Conservation (phyloP, 1,284 basidiomycete species). For the Xanthoconium separans region DNA sequence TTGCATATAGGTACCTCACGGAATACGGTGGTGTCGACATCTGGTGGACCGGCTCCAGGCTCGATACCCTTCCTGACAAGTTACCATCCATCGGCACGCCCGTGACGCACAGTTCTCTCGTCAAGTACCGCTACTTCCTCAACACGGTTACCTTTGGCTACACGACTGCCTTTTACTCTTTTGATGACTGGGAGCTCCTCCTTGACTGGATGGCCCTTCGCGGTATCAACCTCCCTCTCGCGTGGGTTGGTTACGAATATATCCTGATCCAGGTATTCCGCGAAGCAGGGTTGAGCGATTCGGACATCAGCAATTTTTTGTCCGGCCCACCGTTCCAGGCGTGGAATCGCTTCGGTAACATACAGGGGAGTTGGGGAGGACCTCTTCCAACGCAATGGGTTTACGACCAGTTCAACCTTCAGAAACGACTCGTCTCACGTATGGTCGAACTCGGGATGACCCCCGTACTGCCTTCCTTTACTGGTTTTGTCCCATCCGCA, state of each 20-base stretch:
- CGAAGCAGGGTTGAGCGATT: constrained; percentile 38
- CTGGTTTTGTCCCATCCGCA: constrained; percentile 42
- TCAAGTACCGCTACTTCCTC: constrained; percentile 42
- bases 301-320: constrained; percentile 37
- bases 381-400: constrained; percentile 39
- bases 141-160: constrained; percentile 48
- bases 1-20: constrained; percentile 37
- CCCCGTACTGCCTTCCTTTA: constrained; percentile 44
- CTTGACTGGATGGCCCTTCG: constrained; percentile 47
- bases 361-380: constrained; percentile 42
- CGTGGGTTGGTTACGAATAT: constrained; percentile 44
- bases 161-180: constrained; percentile 42
- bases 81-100: constrained; percentile 35
- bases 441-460: constrained; percentile 47
- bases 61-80: constrained; percentile 29
- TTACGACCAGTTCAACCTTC: constrained; percentile 39
- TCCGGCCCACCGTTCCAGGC: constrained; percentile 45
- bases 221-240: constrained; percentile 44
- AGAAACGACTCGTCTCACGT: constrained; percentile 39
- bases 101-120: constrained; percentile 35
- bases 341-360: constrained; percentile 46
- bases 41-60: constrained; percentile 44
- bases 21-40: constrained; percentile 40
- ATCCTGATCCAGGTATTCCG: constrained; percentile 38
- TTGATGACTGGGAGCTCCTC: constrained; percentile 43